These are phyloP conservation scores for Arthrobotrys conoides DNA, from an alignment of 2,329 filamentous ascomycete genomes.

Conservation along the genomic window DNA sequence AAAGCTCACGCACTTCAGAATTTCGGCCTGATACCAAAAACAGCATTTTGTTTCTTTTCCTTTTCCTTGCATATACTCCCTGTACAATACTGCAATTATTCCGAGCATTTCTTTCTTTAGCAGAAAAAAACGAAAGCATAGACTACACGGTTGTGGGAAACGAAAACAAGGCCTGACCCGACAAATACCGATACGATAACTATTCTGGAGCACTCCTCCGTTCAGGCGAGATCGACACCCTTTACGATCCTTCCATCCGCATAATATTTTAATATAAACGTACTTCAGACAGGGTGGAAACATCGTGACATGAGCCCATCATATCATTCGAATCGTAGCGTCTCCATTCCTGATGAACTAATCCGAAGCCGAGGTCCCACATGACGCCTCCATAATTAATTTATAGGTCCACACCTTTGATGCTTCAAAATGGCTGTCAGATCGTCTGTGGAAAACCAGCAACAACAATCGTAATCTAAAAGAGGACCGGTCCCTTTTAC, in stretches of 20 bases:
- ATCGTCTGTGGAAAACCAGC: conserved; percentile 31
- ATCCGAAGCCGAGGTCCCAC: conserved; percentile 61
- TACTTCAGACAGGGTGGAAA: conserved; percentile 31
- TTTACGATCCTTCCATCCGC: conserved; percentile 58
- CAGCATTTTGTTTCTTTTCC: conserved; percentile 35
- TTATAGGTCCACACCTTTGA: conserved; percentile 31
- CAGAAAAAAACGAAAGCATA: conserved; percentile 16
- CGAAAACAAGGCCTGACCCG: conserved; percentile 58
- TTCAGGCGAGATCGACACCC: conserved; percentile 56
- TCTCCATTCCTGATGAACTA: conserved; percentile 38
- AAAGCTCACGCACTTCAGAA: conserved; percentile 51
- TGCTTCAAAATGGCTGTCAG: conserved; percentile 4
- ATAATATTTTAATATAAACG: conserved; percentile 37
- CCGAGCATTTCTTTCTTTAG: conserved; percentile 38
- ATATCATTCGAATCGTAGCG: conserved; percentile 37
- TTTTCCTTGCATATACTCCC: conserved; percentile 52
- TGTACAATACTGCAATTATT: conserved; percentile 59
- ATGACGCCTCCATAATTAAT: conserved; percentile 51
- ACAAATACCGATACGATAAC: conserved; percentile 59
- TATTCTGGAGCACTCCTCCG: conserved; percentile 47
- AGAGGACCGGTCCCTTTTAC: conserved; percentile 8
- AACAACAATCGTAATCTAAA: conserved; percentile 18
- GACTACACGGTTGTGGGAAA: conserved; percentile 23
- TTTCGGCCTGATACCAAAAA: conserved; percentile 58
- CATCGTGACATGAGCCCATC: conserved; percentile 52